phyloP scores from a whole-genome alignment of 2,329 filamentous ascomycete species.

The Zasmidium cellare region DNA sequence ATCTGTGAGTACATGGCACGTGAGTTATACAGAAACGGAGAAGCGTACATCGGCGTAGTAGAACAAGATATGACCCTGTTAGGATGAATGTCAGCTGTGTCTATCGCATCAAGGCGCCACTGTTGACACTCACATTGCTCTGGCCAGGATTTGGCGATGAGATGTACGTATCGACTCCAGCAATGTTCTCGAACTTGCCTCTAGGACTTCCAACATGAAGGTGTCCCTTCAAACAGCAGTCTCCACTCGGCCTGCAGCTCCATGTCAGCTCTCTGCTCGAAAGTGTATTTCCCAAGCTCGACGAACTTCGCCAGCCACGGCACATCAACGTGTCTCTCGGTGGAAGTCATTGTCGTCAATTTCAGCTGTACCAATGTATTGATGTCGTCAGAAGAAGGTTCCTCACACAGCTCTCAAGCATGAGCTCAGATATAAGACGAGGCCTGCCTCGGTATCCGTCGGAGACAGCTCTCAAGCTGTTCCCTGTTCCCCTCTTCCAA shows the following conservation, averaged over 20 bases:
- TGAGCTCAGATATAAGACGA: not conserved
- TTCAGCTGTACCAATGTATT: not conserved
- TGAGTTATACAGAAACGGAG: not conserved
- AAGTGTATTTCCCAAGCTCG: not conserved
- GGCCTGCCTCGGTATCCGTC: slow-evolving; percentile 2
- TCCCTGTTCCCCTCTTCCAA: slow-evolving; percentile 5
- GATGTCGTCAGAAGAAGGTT: not conserved
- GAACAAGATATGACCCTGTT: slow-evolving; percentile 20
- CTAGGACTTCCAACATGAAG: slow-evolving; percentile 21
- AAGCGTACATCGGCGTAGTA: slow-evolving; percentile 21
- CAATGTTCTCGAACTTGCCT: slow-evolving; percentile 19
- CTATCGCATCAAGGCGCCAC: too few species aligned
- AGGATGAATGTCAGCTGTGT: too few species aligned
- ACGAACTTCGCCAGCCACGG: slow-evolving; percentile 17
- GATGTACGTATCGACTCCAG: slow-evolving; percentile 26
- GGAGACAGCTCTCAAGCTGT: not conserved
- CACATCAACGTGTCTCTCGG: slow-evolving; percentile 14
- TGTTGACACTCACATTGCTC: slow-evolving; percentile 5
- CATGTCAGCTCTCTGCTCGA: not conserved
- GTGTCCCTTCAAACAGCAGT: slow-evolving; percentile 25
- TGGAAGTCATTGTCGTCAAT: not conserved
- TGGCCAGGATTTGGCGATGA: slow-evolving; percentile 12
- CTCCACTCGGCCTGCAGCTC: slow-evolving; percentile 15
- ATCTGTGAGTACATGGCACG: not conserved
- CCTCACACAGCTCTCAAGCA: not conserved